These are phyloP conservation scores for Gonapodya prolifera DNA, from an alignment of 192 early-diverging fungal species.

Conservation along the genomic window DNA sequence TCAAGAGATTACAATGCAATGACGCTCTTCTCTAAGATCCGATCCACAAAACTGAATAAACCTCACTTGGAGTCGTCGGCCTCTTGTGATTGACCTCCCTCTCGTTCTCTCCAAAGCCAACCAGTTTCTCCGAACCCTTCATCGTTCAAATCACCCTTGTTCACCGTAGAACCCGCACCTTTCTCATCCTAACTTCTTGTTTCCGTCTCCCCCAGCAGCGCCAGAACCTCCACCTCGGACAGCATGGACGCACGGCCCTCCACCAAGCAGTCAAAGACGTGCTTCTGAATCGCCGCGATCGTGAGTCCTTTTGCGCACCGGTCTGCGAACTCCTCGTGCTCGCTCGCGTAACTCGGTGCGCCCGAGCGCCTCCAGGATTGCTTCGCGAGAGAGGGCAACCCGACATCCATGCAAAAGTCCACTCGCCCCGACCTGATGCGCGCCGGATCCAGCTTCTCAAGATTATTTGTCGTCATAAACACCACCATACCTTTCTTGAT, in stretches of 20 bases:
- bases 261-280: too few species aligned
- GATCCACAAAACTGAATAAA: too few species aligned
- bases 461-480: conserved; percentile 35
- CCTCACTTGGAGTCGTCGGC: too few species aligned
- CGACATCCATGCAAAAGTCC: too few species aligned
- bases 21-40: too few species aligned
- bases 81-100: too few species aligned
- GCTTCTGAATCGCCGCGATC: too few species aligned
- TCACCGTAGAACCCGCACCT: background rate
- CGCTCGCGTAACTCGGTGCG: conserved; percentile 58
- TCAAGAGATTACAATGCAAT: too few species aligned
- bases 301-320: conserved; percentile 58
- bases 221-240: conserved; percentile 83
- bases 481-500: conserved; percentile 33
- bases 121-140: too few species aligned
- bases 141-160: too few species aligned
- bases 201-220: background rate
- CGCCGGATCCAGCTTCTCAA: conserved; percentile 27
- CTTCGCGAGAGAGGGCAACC: conserved; percentile 34
- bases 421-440: conserved; percentile 36
- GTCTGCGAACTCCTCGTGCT: conserved; percentile 40
- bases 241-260: conserved; percentile 74
- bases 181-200: background rate
- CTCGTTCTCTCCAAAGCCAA: too few species aligned
- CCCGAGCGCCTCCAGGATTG: conserved; percentile 22